Conservation (phyloP, 768 basidiomycete genomes). For the Macrolepiota albuminosa region DNA sequence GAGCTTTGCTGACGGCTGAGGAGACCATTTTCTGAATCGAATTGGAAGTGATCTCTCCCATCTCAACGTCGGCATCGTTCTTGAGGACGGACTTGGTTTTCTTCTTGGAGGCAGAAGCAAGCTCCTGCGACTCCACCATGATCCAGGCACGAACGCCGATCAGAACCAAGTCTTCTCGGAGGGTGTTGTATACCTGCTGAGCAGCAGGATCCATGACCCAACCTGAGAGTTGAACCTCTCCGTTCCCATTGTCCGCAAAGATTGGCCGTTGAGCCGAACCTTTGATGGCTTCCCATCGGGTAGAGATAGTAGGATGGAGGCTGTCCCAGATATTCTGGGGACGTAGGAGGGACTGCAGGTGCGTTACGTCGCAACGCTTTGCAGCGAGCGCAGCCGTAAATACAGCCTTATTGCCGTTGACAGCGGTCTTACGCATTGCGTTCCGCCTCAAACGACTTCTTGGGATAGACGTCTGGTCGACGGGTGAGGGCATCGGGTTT, state of each 20-base stretch:
- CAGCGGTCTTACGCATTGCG: neutral
- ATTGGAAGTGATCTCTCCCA: neutral
- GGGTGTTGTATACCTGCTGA: neutral
- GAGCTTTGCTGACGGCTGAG: neutral
- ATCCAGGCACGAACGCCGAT: no score
- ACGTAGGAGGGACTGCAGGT: neutral
- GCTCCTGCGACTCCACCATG: no score
- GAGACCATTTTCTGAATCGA: neutral
- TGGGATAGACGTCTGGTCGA: no score
- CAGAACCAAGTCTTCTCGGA: neutral
- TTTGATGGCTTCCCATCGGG: neutral
- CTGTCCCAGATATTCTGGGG: no score
- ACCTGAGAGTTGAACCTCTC: fast-evolving
- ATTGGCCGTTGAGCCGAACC: neutral
- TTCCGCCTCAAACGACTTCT: no score
- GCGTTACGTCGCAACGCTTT: no score
- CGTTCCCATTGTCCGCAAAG: neutral
- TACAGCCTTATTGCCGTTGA: neutral
- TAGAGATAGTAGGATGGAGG: no score
- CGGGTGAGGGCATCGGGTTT: no score
- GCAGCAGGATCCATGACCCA: neutral
- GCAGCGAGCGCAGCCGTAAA: neutral
- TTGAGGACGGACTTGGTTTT: no score
- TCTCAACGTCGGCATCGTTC: no score
- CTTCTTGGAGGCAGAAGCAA: no score